Conservation (phyloP, 129 eudicot species). For the Heracleum sosnowskyi region DNA sequence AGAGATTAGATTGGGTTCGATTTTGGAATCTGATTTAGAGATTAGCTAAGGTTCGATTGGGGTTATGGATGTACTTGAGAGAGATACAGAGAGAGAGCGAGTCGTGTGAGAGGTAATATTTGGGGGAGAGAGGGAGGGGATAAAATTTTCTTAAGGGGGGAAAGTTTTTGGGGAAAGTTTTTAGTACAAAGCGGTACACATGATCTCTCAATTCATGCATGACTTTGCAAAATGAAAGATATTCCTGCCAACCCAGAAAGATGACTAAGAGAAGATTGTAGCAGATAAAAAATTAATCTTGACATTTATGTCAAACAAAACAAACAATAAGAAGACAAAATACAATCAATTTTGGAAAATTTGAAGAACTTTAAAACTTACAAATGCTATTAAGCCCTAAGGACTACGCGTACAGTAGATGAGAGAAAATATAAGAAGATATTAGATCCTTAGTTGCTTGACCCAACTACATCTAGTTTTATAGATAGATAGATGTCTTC, state of each 20-base stretch:
- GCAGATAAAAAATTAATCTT: background rate
- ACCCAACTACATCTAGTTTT: background rate
- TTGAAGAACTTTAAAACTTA: background rate
- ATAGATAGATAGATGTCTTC: background rate
- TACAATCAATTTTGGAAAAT: background rate
- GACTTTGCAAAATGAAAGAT: conserved; percentile 30
- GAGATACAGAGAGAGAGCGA: too few species aligned
- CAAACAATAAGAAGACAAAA: background rate
- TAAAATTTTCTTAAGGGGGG: too few species aligned
- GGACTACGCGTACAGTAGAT: background rate
- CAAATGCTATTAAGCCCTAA: background rate
- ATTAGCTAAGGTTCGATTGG: too few species aligned
- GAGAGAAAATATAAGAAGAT: background rate
- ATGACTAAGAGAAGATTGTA: background rate
- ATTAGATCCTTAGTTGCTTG: background rate
- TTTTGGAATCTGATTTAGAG: too few species aligned
- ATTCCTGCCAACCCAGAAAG: conserved; percentile 41
- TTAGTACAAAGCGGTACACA: too few species aligned
- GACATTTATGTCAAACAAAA: background rate
- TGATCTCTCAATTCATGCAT: conserved; percentile 49
- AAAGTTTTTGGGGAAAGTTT: too few species aligned
- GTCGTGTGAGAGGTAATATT: too few species aligned
- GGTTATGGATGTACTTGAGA: too few species aligned
- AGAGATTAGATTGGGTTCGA: too few species aligned
- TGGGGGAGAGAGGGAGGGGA: too few species aligned